phyloP scores from a whole-genome alignment of 306 rosid species.

The Casuarina glauca region DNA sequence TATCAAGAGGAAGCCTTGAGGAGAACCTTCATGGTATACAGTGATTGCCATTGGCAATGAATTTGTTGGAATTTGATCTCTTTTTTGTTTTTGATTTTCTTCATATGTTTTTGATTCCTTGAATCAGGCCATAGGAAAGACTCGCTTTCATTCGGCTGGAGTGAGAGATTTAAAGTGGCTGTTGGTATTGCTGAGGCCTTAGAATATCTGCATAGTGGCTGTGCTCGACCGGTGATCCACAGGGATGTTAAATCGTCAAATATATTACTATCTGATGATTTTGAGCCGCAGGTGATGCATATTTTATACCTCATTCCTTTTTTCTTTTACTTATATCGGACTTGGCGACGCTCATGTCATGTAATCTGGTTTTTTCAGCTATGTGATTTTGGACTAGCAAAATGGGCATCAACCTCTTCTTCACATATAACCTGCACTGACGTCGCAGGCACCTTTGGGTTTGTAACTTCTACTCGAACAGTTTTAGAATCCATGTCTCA shows the following conservation, averaged over 20 bases:
- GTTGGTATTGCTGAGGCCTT: constrained; percentile 90
- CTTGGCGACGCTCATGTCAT: constrained; percentile 19
- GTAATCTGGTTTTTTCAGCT: constrained; percentile 55
- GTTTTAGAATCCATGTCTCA: background rate
- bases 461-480: constrained; percentile 36
- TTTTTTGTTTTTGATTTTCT: constrained; percentile 7
- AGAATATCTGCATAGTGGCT: constrained; percentile 69
- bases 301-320: constrained; percentile 17
- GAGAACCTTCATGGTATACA: constrained; percentile 84
- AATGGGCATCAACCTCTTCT: constrained; percentile 72
- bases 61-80: background rate
- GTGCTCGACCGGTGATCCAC: constrained; percentile 71
- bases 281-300: constrained; percentile 76
- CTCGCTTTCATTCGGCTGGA: constrained; percentile 70
- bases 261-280: constrained; percentile 78
- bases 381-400: constrained; percentile 97
- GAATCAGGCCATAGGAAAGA: constrained; percentile 64
- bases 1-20: constrained; percentile 96
- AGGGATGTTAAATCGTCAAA: constrained; percentile 93
- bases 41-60: background rate
- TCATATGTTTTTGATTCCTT: constrained; percentile 22
- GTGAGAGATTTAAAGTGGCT: constrained; percentile 87
- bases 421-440: constrained; percentile 83
- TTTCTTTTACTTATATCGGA: background rate
- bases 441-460: constrained; percentile 99